phyloP scores from a whole-genome alignment of 257 asterid genomes.

The Plectranthus barbatus region DNA sequence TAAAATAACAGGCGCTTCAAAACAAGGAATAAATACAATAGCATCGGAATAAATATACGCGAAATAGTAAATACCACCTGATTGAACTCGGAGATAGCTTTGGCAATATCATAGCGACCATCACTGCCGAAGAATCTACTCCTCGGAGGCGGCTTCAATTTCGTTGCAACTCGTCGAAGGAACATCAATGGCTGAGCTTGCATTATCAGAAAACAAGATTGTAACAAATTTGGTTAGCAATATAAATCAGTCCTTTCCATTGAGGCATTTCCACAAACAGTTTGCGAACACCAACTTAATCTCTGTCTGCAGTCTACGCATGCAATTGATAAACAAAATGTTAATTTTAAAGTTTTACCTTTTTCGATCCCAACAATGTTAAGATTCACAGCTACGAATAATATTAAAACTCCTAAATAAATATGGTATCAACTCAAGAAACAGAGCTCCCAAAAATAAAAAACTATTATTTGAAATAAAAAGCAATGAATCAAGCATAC shows the following conservation, averaged over 20 bases:
- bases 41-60: background rate
- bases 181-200: conserved; percentile 30
- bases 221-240: background rate
- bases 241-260: background rate
- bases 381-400: too few species aligned
- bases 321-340: too few species aligned
- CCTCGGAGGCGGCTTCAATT: conserved; percentile 23
- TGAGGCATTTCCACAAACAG: conserved; percentile 27
- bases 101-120: conserved; percentile 36
- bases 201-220: background rate
- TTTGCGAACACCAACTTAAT: too few species aligned
- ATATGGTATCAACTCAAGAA: too few species aligned
- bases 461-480: too few species aligned
- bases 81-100: conserved; percentile 62
- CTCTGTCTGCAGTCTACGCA: too few species aligned
- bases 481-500: conserved; percentile 18
- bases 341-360: too few species aligned
- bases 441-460: too few species aligned
- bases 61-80: conserved; percentile 35
- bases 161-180: conserved; percentile 29
- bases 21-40: background rate
- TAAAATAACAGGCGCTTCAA: background rate
- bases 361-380: too few species aligned
- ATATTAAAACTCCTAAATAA: too few species aligned
- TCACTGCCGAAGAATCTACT: conserved; percentile 36